Evolutionary conservation across 2,329 filamentous ascomycete genomes (phyloP), one percentile per base, ranked within the genome.

Genomic region (Aspergillus sp.): DNA sequence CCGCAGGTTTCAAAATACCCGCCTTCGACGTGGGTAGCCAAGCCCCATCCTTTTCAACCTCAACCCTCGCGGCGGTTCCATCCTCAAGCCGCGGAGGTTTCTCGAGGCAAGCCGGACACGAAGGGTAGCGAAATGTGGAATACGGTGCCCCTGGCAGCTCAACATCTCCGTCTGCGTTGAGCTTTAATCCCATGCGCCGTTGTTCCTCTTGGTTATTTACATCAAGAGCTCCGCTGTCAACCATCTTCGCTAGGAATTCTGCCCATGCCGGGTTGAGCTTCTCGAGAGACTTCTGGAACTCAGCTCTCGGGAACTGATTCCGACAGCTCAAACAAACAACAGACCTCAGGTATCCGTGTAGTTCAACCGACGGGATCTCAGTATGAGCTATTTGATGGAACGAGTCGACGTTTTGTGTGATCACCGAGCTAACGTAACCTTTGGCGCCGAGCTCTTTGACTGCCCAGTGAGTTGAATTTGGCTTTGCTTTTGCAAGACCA

Each of bases 401-500:
- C 2, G 92, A 96, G 76, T 99, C 95, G 52, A 99, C 95, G 70
- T 98, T 98, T 73, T 99, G 95, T 41, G 95, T 98, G 65, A 99
- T 86, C 58, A 97, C 90, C 53, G 80, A 85, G 57, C 83, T 84
- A 43, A 97, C 80, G 50, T 92, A 76, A 2, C 92, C 93, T 64
- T 95, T 78, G 4, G 82, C 75, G 3, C 86, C 90, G 37, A 98
- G 79, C 62, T 88, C 82, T 52, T 84, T 82, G 56, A 98, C 84
- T 2, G 93, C 91, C 70, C 84, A 82, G 76, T 99, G 95, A 2
- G 87, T 87, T 3, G 80, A 77, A 70, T 98, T 98, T 12, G 93
- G 93, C 57, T 78, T 79, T n/a, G 91, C 90, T 61, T 86, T 88
- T 68, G 89, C 79, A 64, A 98, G 79, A 45, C 86, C 91, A 4